Base-by-base conservation (phyloP, 371 early-diverging fungal species). In the Mucor sp. region DNA sequence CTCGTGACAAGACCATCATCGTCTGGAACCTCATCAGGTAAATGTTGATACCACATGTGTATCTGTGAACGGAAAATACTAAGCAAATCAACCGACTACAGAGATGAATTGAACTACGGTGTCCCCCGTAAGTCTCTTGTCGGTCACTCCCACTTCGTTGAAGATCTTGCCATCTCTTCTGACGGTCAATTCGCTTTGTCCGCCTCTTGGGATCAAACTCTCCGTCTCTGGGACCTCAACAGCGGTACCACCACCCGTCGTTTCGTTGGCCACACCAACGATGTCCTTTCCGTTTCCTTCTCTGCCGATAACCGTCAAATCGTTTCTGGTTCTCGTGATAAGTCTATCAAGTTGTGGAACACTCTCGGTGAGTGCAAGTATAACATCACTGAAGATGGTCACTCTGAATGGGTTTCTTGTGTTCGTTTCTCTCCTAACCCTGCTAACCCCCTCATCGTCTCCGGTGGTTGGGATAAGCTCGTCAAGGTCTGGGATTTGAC, bases 401-500 rank as follows among this genome's bases (percentile, higher is more conserved):
- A 99, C 96, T 78, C 90, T 78, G 97, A 97, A 81, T 98, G 98
- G 99, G 94, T 97, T 74, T 97, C 97, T 67, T 94, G 95, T 90
- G 98, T 99, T 73, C 91, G 96, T 79, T 97, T 98, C 96, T 97
- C 97, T 67, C 98, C 99, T 84, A 97, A 97, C 95, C 92, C 96
- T 73, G 89, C 88, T 75, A 97, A 95, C 90, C 96, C 97, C 69
- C 90, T 97, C 85, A 93, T 99, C 79, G 96, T 99, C 65, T 96
- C 97, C 62, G 89, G 93, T 85, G 97, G 98, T 79, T 99, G 99
- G 99, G 99, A 99, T 89, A 97, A 97, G 91, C 87, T 96, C 74
- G 97, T 99, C 86, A 99, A 99, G 96, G 95, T 97, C 73, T 99
- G 99, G 99, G 99, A 99, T 79, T 88, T 97, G 67, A 91, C 90